Base-by-base conservation (phyloP, 2,329 filamentous ascomycete genomes). In the Diaporthe longicolla region DNA sequence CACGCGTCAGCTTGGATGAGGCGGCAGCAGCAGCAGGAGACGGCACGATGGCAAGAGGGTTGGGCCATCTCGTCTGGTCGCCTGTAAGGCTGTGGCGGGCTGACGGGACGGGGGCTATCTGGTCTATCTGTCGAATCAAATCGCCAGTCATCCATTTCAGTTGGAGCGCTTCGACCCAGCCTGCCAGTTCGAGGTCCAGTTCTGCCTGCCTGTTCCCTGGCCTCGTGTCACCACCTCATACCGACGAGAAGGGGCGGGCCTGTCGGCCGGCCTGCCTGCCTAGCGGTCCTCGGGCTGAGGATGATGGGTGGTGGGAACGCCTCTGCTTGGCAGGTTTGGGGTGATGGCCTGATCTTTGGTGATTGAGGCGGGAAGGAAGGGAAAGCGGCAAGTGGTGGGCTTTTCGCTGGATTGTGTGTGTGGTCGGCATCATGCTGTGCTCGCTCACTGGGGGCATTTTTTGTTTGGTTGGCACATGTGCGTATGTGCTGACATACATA, bases 51-150 rank as follows among this genome's bases (percentile, higher is more conserved):
- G 40, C 0, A 43, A 21, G 43, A 45, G 17, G 45, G 43, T 19
- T 19, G 43, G 43, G 43, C 37, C 26, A 35, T 17, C 40, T 35
- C 61, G 10, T 50, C 61, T 35, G 43, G 43, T 37, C 45, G 35
- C 32, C 45, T 52, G 26, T 66, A 66, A 66, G 63, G 63, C 63
- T 66, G 63, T 52, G 29, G 63, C 63, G 29, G 45, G 45, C 45
- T 66, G 61, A 50, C 61, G 48, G 43, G 55, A 35, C 9, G 61
- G 61, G 59, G 43, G 5, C 43, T 48, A 48, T n/a, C 59, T 4
- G 59, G 40, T 19, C 40, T 32, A 26, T 15, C 52, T 55, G 52
- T 43, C 59, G n/a, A 17, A 48, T 65, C 59, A 43, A 43, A 29
- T 40, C 29, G 29, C 59, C 35, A 50, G 5, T 13, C 10, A 52